Conservation (phyloP, 495 filamentous ascomycete genomes). For the Aspergillus haitiensis region DNA sequence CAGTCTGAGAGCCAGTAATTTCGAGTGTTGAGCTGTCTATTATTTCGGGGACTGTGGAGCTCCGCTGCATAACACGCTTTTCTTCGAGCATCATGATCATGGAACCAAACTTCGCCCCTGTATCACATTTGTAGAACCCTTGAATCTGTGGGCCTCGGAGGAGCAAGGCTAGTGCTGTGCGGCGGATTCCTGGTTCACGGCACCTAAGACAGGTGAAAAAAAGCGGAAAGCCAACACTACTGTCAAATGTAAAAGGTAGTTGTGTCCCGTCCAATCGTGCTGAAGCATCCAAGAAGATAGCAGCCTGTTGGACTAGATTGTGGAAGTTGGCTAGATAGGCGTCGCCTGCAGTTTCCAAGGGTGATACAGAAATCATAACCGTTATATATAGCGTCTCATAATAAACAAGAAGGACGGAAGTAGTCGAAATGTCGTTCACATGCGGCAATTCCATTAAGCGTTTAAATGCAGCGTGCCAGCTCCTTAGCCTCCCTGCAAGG, state of each 20-base stretch:
- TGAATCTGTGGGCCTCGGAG: slow-evolving; percentile 31
- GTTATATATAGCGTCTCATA: slow-evolving; percentile 32
- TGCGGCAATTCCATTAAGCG: slow-evolving; percentile 21
- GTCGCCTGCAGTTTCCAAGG: slow-evolving; percentile 26
- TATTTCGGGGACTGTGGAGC: not conserved
- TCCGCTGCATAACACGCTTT: slow-evolving; percentile 14
- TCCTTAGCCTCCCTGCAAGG: slow-evolving; percentile 18
- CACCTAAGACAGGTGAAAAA: slow-evolving; percentile 37
- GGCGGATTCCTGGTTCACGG: slow-evolving; percentile 33
- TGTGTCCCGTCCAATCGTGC: slow-evolving; percentile 24
- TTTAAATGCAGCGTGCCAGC: slow-evolving; percentile 31
- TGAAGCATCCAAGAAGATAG: slow-evolving; percentile 21
- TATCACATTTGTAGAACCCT: slow-evolving; percentile 30
- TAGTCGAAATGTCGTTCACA: slow-evolving; percentile 13
- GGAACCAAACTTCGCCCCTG: slow-evolving; percentile 21
- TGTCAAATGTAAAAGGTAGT: slow-evolving; percentile 42
- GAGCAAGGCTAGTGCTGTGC: slow-evolving; percentile 31
- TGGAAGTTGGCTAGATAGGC: slow-evolving; percentile 29
- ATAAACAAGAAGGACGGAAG: slow-evolving; percentile 28
- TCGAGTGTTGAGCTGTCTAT: no score
- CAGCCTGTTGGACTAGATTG: slow-evolving; percentile 33
- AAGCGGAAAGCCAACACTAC: slow-evolving; percentile 37
- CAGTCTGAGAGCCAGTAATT: not conserved
- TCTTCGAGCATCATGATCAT: slow-evolving; percentile 37
- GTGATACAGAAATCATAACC: slow-evolving; percentile 17